Percentiles rank a stretch among this genome's conserved stretches.
Evolutionary conservation across 176 grass and related monocot species (phyloP).

Genomic region (Eragrostis curvula): DNA sequence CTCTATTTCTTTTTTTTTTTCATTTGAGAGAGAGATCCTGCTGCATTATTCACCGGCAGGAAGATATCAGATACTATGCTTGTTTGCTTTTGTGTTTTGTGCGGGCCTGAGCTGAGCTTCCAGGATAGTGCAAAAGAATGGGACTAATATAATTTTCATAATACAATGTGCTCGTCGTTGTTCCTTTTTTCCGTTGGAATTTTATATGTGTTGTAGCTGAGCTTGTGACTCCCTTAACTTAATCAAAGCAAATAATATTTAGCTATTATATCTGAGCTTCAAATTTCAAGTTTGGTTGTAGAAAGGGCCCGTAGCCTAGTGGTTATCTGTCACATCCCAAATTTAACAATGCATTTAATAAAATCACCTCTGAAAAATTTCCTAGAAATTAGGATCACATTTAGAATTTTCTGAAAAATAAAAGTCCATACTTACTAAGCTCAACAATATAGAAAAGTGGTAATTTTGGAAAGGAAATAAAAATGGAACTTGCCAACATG

Average conservation of each 20-base stretch:
- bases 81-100: conserved; percentile 10
- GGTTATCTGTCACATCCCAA: too few relatives aligned
- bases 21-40: conserved; percentile 7
- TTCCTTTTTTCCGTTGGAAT: background rate
- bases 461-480: too few relatives aligned
- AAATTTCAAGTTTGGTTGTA: background rate
- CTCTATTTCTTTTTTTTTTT: background rate
- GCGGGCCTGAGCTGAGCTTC: conserved; percentile 21
- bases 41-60: conserved; percentile 54
- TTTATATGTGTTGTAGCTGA: background rate
- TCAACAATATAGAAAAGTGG: too few relatives aligned
- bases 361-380: too few relatives aligned
- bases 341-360: too few relatives aligned
- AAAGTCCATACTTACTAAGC: too few relatives aligned
- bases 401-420: too few relatives aligned
- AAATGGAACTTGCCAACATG: too few relatives aligned
- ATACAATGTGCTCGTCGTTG: background rate
- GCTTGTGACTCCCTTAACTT: background rate
- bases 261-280: background rate
- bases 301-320: too few relatives aligned
- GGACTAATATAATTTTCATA: background rate
- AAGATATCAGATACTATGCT: conserved; percentile 33
- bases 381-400: too few relatives aligned
- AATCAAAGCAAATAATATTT: background rate
- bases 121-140: conserved; percentile 35